Evolutionary conservation across 805 yeast genomes (phyloP).

Genomic region (Diddensiella transvaalensis): DNA sequence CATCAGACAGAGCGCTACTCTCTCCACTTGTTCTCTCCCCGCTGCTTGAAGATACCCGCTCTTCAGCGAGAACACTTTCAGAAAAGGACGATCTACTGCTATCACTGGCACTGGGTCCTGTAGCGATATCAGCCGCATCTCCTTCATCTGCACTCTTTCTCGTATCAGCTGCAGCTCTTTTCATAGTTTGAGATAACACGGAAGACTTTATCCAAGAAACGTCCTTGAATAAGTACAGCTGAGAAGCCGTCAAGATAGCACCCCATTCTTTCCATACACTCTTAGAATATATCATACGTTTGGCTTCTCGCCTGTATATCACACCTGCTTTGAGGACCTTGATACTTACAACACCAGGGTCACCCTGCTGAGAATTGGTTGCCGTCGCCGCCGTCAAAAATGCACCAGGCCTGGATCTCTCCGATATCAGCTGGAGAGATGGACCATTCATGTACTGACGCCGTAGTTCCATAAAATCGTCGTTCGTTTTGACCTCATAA

Average conservation of each 20-base stretch:
- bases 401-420: slow-evolving; percentile 38
- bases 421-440: slow-evolving; percentile 35
- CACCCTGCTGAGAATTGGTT: slow-evolving; percentile 24
- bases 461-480: slow-evolving; percentile 27
- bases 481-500: slow-evolving; percentile 21
- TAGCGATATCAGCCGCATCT: slow-evolving; percentile 1
- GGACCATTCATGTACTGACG: slow-evolving; percentile 31
- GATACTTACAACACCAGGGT: slow-evolving; percentile 38
- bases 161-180: background rate
- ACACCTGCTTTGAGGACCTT: slow-evolving; percentile 39
- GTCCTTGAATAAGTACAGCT: slow-evolving; percentile 40
- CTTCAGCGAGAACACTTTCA: background rate
- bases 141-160: background rate
- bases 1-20: background rate
- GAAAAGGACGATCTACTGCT: background rate
- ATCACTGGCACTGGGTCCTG: background rate
- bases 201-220: slow-evolving; percentile 33
- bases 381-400: slow-evolving; percentile 27
- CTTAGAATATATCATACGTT: slow-evolving; percentile 30
- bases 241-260: slow-evolving; percentile 39
- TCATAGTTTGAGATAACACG: slow-evolving; percentile 7
- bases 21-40: slow-evolving; percentile 5
- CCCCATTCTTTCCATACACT: slow-evolving; percentile 41
- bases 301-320: slow-evolving; percentile 34
- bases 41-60: background rate